Evolutionary conservation across 225 moss, liverwort and hornwort genomes (phyloP).

Genomic region (Asterella californica): DNA sequence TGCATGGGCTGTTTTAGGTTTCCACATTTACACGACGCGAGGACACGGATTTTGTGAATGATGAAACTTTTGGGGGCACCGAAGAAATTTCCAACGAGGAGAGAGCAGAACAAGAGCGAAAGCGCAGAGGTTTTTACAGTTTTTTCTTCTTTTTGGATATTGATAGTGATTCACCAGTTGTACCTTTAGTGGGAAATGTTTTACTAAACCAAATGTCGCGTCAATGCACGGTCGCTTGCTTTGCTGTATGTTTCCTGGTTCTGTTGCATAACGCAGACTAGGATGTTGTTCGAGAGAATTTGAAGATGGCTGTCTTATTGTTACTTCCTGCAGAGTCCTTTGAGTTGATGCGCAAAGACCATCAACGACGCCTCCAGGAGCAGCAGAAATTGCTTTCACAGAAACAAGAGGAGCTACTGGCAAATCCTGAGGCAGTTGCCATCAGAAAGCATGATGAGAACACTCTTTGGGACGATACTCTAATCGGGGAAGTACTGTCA

Average conservation of each 20-base stretch:
- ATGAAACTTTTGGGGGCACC: conserved; percentile 94
- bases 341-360: conserved; percentile 91
- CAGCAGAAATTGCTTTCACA: conserved; percentile 45
- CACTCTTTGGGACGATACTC: conserved; percentile 74
- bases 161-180: neutral
- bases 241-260: neutral
- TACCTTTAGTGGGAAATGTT: neutral
- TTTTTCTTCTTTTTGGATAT: neutral
- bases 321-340: conserved; percentile 63
- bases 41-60: conserved; percentile 86
- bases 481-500: conserved; percentile 44
- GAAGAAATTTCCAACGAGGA: conserved; percentile 66
- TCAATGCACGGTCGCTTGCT: neutral
- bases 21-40: conserved; percentile 76
- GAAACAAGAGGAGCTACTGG: conserved; percentile 50
- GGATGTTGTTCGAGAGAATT: neutral
- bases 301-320: neutral
- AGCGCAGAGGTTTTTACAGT: conserved; percentile 70
- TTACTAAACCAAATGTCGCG: neutral
- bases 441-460: conserved; percentile 95
- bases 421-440: conserved; percentile 57
- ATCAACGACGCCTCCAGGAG: conserved; percentile 82
- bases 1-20: conserved; percentile 41
- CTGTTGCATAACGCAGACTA: neutral
- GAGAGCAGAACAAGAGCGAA: conserved; percentile 87